Percentiles rank a stretch among this genome's conserved stretches.
phyloP scores from a whole-genome alignment of 2,329 filamentous ascomycete genomes.

The Fusarium sp. region DNA sequence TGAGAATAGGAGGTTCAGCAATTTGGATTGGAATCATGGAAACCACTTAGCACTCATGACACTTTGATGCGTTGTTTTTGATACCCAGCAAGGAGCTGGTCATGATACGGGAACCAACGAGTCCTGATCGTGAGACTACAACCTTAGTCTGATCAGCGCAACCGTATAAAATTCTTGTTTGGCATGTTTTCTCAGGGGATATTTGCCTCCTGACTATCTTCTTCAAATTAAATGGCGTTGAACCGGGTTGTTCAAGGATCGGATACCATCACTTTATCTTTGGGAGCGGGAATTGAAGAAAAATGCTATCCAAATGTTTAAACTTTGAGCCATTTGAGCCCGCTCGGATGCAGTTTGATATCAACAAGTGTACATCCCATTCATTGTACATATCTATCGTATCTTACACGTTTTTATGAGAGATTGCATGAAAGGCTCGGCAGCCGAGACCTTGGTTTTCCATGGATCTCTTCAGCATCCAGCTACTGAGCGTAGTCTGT shows the following conservation, averaged over 20 bases:
- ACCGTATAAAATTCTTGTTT: neutral
- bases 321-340: neutral
- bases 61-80: slow-evolving; percentile 5
- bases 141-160: neutral
- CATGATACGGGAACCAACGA: slow-evolving; percentile 4
- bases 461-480: slow-evolving; percentile 4
- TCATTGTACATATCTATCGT: slow-evolving; percentile 55
- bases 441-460: slow-evolving; percentile 1
- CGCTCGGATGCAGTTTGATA: slow-evolving; percentile 20
- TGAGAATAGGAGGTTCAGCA: slow-evolving; percentile 34
- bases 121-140: neutral
- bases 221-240: slow-evolving; percentile 12
- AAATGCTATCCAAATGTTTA: neutral
- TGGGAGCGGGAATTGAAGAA: neutral
- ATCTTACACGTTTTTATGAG: slow-evolving; percentile 48
- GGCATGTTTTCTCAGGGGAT: neutral
- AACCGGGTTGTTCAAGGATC: slow-evolving; percentile 7
- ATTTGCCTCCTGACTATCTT: neutral
- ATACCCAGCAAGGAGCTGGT: slow-evolving; percentile 7
- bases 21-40: slow-evolving; percentile 12
- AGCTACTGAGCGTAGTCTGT: slow-evolving; percentile 11
- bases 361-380: slow-evolving; percentile 40
- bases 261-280: slow-evolving; percentile 15
- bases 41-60: slow-evolving; percentile 7
- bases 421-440: slow-evolving; percentile 31